A percentile compares a stretch with the other conserved stretches of the same genome.
Evolutionary conservation across 208 protist species (phyloP).

Genomic region (Trichomonas gallinae): DNA sequence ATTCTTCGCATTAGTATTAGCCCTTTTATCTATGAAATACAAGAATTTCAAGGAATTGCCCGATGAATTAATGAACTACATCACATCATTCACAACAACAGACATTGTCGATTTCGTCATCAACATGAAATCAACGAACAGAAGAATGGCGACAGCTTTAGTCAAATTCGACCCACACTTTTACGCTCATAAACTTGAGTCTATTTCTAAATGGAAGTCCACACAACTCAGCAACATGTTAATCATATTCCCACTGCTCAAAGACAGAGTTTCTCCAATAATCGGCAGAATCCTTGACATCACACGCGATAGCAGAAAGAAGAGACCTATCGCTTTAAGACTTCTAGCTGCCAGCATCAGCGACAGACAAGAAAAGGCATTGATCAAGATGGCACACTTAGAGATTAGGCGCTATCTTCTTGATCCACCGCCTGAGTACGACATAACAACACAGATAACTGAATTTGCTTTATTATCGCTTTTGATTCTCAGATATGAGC

Average conservation of each 20-base stretch:
- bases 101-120: neutral
- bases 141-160: neutral
- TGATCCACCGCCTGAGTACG: neutral
- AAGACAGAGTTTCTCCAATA: neutral
- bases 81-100: neutral
- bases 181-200: neutral
- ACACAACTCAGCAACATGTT: neutral
- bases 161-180: neutral
- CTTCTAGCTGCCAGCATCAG: neutral
- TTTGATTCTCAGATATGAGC: neutral
- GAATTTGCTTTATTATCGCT: neutral
- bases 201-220: neutral
- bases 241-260: neutral
- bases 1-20: neutral
- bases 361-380: neutral
- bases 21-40: neutral
- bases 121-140: neutral
- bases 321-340: neutral
- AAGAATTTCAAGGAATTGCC: neutral
- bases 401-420: neutral
- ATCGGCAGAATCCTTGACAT: neutral
- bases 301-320: neutral
- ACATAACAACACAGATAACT: neutral
- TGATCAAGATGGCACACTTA: neutral
- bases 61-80: neutral